These are phyloP conservation scores for Acacia pycnantha DNA, from an alignment of 331 rosid species.

Conservation along the genomic window DNA sequence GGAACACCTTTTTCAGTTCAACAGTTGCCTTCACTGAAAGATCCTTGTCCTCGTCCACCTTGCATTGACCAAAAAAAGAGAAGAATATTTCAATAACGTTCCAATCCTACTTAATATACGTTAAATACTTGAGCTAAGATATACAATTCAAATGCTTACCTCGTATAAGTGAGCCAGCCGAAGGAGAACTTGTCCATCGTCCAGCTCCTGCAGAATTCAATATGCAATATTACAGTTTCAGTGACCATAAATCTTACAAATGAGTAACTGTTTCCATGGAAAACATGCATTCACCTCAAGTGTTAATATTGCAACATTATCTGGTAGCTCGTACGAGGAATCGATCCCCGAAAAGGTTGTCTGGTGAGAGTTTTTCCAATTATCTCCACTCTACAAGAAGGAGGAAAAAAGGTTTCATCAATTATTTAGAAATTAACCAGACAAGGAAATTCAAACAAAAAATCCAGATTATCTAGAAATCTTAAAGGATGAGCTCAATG, in stretches of 20 bases:
- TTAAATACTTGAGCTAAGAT: background rate
- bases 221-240: background rate
- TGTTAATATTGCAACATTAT: slow-evolving; percentile 74
- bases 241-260: slow-evolving; percentile 1
- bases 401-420: background rate
- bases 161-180: slow-evolving; percentile 78
- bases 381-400: slow-evolving; percentile 52
- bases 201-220: slow-evolving; percentile 59
- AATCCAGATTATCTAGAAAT: background rate
- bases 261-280: background rate
- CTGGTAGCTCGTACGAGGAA: slow-evolving; percentile 66
- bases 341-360: slow-evolving; percentile 58
- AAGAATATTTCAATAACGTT: background rate
- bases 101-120: background rate
- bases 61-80: slow-evolving; percentile 28
- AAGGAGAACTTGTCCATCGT: slow-evolving; percentile 59
- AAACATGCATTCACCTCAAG: slow-evolving; percentile 54
- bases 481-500: background rate
- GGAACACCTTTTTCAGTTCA: slow-evolving; percentile 62
- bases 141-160: slow-evolving; percentile 33
- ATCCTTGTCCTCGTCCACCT: slow-evolving; percentile 67
- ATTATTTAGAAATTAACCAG: background rate
- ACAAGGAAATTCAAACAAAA: background rate
- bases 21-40: slow-evolving; percentile 63
- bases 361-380: slow-evolving; percentile 58